Evolutionary conservation across 2,329 filamentous ascomycete species (phyloP).

Genomic region (Botryotinia convoluta): DNA sequence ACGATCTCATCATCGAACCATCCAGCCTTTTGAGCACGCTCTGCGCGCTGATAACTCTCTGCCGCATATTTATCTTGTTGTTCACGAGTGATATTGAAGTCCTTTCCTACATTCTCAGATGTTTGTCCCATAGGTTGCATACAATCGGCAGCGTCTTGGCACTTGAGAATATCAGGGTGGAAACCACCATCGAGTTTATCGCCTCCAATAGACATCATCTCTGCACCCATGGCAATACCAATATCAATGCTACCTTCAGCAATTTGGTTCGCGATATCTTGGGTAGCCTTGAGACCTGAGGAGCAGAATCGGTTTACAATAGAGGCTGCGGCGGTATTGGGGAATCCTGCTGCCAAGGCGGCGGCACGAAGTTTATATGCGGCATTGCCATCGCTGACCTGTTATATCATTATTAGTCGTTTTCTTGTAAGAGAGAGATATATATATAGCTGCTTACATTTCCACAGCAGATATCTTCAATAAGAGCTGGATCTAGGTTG

Average conservation of each 20-base stretch:
- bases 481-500: slow-evolving; percentile 73
- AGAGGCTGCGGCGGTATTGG: slow-evolving; percentile 79
- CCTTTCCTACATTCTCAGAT: slow-evolving; percentile 88
- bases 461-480: slow-evolving; percentile 89
- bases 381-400: slow-evolving; percentile 82
- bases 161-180: slow-evolving; percentile 68
- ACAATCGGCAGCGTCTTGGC: slow-evolving; percentile 80
- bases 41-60: slow-evolving; percentile 83
- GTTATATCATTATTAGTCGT: slow-evolving; percentile 13
- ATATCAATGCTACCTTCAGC: slow-evolving; percentile 75
- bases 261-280: slow-evolving; percentile 92
- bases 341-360: slow-evolving; percentile 86
- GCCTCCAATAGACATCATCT: slow-evolving; percentile 77
- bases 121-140: slow-evolving; percentile 98
- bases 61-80: slow-evolving; percentile 82
- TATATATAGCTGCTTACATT: slow-evolving; percentile 61
- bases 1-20: slow-evolving; percentile 93
- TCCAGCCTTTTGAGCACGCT: slow-evolving; percentile 84
- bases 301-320: slow-evolving; percentile 96
- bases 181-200: slow-evolving; percentile 71
- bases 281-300: slow-evolving; percentile 90
- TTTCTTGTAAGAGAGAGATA: not conserved
- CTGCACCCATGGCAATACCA: slow-evolving; percentile 83
- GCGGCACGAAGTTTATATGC: slow-evolving; percentile 90
- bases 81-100: slow-evolving; percentile 81